Evolutionary conservation across 257 asterid species (phyloP), one percentile per base, ranked within the genome.

Genomic region (Parsonsia alboflavescens): DNA sequence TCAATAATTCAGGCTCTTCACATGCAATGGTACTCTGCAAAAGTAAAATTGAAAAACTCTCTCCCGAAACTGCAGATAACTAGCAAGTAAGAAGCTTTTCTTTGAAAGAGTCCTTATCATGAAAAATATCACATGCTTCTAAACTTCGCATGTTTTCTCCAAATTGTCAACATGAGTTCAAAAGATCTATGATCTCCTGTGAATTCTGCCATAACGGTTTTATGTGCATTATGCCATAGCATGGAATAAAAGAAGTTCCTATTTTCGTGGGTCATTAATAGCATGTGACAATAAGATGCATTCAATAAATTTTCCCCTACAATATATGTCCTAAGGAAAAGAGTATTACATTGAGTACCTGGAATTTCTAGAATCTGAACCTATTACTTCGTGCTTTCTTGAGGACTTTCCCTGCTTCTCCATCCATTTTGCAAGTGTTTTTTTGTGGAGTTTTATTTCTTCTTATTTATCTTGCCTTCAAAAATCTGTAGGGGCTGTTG

Each of bases 1-100:
- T 86, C 91, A n/a, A 84, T 95, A 65, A 77, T 86, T 30, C 71
- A 84, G 78, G 85, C 96, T 73, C 98, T 95, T 76, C 30, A 79
- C 68, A 63, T 45, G 79, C 88, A 90, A 69, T 83, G 72, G 80
- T 71, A 73, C 49, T 72, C 80, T 24, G 71, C 77, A 13, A 84
- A 79, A 80, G 70, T n/a, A 42, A 92, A 85, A 72, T 77, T 80
- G 59, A 88, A 85, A 81, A 33, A 56, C 39, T 62, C 78, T 72
- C 88, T 89, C 79, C 97, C 97, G 54, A 70, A 74, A 44, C 68
- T 95, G 84, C 80, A 71, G 76, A 88, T 92, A 70, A 76, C 80
- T 50, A 80, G 80, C 87, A 78, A 76, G 99, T 95, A 94, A 85
- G 91, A 67, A 68, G 57, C 77, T 73, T 74, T 69, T 67, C 63